Percentiles rank a stretch among this genome's conserved stretches.
Conservation (phyloP, 768 basidiomycete genomes). For the Mycena vulgaris region DNA sequence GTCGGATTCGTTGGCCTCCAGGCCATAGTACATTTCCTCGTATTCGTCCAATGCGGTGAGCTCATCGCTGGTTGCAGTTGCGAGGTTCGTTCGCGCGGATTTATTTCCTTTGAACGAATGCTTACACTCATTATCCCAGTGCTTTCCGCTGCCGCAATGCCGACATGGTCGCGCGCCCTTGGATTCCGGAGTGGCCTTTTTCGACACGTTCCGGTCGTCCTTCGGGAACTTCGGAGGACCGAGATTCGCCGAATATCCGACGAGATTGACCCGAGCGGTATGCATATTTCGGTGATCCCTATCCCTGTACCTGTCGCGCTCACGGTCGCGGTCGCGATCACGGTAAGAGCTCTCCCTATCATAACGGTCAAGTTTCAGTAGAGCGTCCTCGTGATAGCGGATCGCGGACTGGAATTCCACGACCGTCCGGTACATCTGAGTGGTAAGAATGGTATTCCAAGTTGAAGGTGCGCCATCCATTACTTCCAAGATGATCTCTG, state of each 20-base stretch:
- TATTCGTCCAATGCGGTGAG: neutral
- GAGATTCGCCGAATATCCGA: conserved; percentile 12
- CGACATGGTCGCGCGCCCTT: neutral
- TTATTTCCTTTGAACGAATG: neutral
- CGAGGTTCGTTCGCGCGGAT: conserved; percentile 41
- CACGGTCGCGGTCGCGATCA: neutral
- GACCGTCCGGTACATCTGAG: conserved; percentile 38
- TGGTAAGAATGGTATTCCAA: conserved; percentile 46
- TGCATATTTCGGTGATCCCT: neutral
- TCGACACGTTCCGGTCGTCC: neutral
- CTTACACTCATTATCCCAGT: conserved; percentile 16
- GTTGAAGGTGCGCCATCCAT: conserved; percentile 50
- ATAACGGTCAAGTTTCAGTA: conserved; percentile 28
- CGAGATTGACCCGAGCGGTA: conserved; percentile 10
- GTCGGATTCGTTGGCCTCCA: neutral
- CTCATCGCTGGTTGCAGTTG: neutral
- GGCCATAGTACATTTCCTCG: neutral
- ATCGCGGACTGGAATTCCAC: conserved; percentile 43
- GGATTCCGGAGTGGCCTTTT: neutral
- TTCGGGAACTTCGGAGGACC: neutral
- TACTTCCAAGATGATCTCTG: conserved; percentile 46
- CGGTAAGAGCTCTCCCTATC: neutral
- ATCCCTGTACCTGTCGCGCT: neutral
- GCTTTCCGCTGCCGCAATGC: neutral
- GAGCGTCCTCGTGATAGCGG: conserved; percentile 41